These are phyloP conservation scores for Magnusiomyces sp. DNA, from an alignment of 1,139 yeast species.

Conservation along the genomic window DNA sequence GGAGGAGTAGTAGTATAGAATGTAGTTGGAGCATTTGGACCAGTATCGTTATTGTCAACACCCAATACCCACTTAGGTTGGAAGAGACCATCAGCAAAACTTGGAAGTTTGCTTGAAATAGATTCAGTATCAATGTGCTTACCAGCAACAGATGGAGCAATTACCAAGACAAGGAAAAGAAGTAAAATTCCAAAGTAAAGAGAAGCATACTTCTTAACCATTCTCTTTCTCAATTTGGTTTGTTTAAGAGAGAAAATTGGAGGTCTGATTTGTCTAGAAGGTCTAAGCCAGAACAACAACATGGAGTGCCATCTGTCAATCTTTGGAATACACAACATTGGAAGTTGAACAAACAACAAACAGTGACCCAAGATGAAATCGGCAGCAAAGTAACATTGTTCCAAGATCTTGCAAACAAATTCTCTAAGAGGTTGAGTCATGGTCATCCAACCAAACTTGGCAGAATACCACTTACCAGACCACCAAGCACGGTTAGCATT, in stretches of 20 bases:
- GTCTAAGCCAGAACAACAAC: constrained; percentile 98
- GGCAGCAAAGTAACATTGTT: constrained; percentile 93
- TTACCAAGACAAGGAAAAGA: constrained; percentile 66
- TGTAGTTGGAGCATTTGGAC: constrained; percentile 26
- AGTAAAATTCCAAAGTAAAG: constrained; percentile 66
- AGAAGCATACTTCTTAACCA: constrained; percentile 90
- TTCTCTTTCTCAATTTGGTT: constrained; percentile 94
- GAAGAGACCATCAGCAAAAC: constrained; percentile 62
- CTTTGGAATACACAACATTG: constrained; percentile 75
- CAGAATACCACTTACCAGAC: constrained; percentile 99
- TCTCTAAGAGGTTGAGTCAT: constrained; percentile 96
- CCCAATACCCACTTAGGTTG: constrained; percentile 63
- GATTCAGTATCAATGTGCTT: constrained; percentile 21
- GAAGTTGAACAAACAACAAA: constrained; percentile 80
- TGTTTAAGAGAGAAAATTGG: constrained; percentile 97
- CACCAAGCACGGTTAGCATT: constrained; percentile 97
- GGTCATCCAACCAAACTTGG: constrained; percentile 93
- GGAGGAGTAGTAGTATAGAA: constrained; percentile 28
- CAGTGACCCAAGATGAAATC: constrained; percentile 91
- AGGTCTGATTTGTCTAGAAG: constrained; percentile 74
- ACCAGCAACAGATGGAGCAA: constrained; percentile 75
- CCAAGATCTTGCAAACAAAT: constrained; percentile 87
- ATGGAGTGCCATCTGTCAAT: constrained; percentile 97
- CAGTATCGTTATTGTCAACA: constrained; percentile 71
- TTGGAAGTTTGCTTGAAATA: constrained; percentile 26